Conservation (phyloP, 1,139 yeast species). For the Arxiozyma bovina region DNA sequence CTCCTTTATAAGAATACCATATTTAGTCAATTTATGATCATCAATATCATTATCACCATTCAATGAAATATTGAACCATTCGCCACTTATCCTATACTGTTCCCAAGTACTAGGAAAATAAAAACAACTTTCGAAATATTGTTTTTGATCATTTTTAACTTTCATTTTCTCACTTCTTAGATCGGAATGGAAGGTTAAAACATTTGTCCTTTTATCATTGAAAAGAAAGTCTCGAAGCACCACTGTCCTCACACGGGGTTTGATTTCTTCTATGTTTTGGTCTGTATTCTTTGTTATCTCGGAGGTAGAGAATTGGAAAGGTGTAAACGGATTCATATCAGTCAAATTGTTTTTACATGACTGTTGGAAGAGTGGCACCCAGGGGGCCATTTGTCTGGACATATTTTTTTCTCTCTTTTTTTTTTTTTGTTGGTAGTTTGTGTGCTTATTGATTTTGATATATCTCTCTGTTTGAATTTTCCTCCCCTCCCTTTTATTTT, state of each 20-base stretch:
- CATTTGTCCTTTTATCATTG: conserved; percentile 57
- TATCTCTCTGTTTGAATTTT: no score
- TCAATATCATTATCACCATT: conserved; percentile 5
- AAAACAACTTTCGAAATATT: conserved; percentile 61
- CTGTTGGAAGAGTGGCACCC: conserved; percentile 54
- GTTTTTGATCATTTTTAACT: conserved; percentile 37
- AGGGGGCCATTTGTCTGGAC: conserved; percentile 54
- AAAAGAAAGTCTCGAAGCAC: conserved; percentile 70
- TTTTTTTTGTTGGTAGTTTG: not conserved
- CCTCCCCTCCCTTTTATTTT: no score
- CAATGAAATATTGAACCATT: conserved; percentile 33
- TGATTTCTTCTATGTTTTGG: not conserved
- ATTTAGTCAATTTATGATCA: conserved; percentile 11
- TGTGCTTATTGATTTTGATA: no score
- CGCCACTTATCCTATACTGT: conserved; percentile 68
- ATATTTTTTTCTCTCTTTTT: not conserved
- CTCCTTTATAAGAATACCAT: conserved; percentile 17
- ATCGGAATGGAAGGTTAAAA: conserved; percentile 65
- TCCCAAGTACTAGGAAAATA: conserved; percentile 53
- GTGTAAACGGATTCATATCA: conserved; percentile 36
- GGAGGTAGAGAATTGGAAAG: conserved; percentile 65
- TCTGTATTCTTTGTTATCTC: conserved; percentile 31
- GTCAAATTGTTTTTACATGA: conserved; percentile 39
- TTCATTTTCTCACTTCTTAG: conserved; percentile 53
- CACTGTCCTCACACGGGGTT: conserved; percentile 58